These are phyloP conservation scores for Hyaloscypha variabilis DNA, from an alignment of 495 filamentous ascomycete genomes.

Conservation along the genomic window DNA sequence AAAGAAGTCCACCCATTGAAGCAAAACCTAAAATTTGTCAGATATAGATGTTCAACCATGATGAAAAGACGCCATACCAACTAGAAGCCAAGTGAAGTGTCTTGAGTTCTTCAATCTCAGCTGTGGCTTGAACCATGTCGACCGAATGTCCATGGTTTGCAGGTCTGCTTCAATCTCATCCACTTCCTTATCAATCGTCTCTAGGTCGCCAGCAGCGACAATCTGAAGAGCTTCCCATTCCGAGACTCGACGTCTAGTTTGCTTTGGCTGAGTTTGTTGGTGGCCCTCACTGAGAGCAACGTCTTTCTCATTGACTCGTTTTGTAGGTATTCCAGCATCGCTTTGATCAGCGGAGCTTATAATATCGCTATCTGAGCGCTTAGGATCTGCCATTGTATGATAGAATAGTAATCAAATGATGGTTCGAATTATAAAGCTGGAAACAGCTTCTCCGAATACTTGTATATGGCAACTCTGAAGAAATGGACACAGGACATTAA, in stretches of 20 bases:
- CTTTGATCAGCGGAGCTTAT: slow-evolving; percentile 22
- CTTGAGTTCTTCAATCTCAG: slow-evolving; percentile 32
- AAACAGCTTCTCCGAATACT: too few relatives aligned
- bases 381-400: slow-evolving; percentile 17
- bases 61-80: slow-evolving; percentile 37
- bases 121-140: slow-evolving; percentile 28
- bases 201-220: slow-evolving; percentile 30
- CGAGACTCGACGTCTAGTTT: slow-evolving; percentile 18
- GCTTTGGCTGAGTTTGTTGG: not conserved
- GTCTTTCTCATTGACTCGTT: slow-evolving; percentile 19
- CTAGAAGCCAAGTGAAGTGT: slow-evolving; percentile 59
- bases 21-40: slow-evolving; percentile 43
- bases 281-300: not conserved
- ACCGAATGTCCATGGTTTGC: slow-evolving; percentile 23
- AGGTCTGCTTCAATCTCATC: slow-evolving; percentile 27
- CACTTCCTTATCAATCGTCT: slow-evolving; percentile 29
- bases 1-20: slow-evolving; percentile 63
- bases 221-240: slow-evolving; percentile 34
- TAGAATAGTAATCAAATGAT: too few relatives aligned
- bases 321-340: not conserved
- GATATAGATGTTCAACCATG: not conserved
- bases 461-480: not conserved
- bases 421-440: too few relatives aligned
- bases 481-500: not conserved
- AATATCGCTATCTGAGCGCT: slow-evolving; percentile 13